Evolutionary conservation across 306 rosid genomes (phyloP), one percentile per base, ranked within the genome.

Genomic region (Trichosanthes cucumerina): DNA sequence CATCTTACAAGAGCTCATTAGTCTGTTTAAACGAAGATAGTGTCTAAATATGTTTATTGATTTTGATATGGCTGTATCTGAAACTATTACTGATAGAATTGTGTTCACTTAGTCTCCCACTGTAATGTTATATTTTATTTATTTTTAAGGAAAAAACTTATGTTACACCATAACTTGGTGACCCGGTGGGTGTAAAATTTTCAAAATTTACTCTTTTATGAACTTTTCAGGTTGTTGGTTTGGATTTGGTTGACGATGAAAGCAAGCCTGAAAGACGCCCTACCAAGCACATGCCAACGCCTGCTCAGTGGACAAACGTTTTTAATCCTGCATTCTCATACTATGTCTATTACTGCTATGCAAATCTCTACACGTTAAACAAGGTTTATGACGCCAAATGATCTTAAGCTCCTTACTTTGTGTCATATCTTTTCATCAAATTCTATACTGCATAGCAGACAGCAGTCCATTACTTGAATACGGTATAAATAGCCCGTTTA

Each of bases 221-320:
- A 18, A 28, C 39, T 31, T 74, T 73, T 31, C 71, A 93, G 98
- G 96, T 93, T 76, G 98, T 93, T 75, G 98, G 98, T 66, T 85
- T 91, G 85, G 98, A 93, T 87, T 88, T 93, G 88, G 98, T 93
- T 82, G 98, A 93, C 73, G 98, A 93, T 75, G 98, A 93, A 82
- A 93, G 90, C 88, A 91, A 93, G 81, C 97, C 98, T 66, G 97
- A 93, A 88, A 88, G 98, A 73, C 96, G 98, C n/a, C 97, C 98
- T 9, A 93, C 98, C 78, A 93, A 91, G 82, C 98, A 95, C 90
- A 95, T 95, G 98, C 98, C 93, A 13, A 95, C 97, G 5, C 98
- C 98, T 79, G 90, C 91, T 70, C 97, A 95, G 60, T 95, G 98
- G 98, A 95, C 93, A 41, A 95, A 95, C 62, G 93, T 89, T 31